Evolutionary conservation across 768 basidiomycete genomes (phyloP), one percentile per base, ranked within the genome.

Genomic region (Podaxis carcinomalis): DNA sequence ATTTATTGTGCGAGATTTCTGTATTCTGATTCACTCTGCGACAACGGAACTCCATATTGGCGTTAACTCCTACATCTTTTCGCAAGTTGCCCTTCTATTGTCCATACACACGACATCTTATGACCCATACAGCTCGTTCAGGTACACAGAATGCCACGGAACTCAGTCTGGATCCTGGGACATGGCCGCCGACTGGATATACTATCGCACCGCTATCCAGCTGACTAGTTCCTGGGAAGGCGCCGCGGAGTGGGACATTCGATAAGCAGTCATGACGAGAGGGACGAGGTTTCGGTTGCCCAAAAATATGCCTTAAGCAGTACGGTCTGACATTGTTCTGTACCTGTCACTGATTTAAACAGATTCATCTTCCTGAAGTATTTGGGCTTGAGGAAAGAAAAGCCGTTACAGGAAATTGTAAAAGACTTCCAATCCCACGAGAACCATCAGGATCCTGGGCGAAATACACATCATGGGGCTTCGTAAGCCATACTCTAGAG

Each of bases 151-250:
- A 35, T 53, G 39, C 51, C 59, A 60, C 39, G 53, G 42, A 23
- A 23, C 32, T 11, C 27, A 50, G 27, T 35, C 35, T 39, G 10
- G 14, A 19, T 50, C 50, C 57, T 44, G 21, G 13, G 10, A 25
- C 16, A 11, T 14, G 46, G 32, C 36, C 4, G 28, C 35, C 9
- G 19, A 36, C 49, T 25, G 21, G 40, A 16, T 21, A 16, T 28
- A n/a, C 16, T 51, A 39, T 40, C n/a, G 37, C 35, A 37, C 25
- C 25, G 4, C 25, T n/a, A 4, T 39, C 51, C 57, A 59, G 50
- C 37, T 59, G 57, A 59, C 50, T 42, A 7, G 11, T 14, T n/a
- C 50, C 42, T 59, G 50, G 57, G 57, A 59, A 59, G 21, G 11
- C 1, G n/a, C 27, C 27, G n/a, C n/a, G 25, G 28, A 39, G 19